These are phyloP conservation scores for Garcia nutans DNA, from an alignment of 345 rosid species.

Conservation along the genomic window DNA sequence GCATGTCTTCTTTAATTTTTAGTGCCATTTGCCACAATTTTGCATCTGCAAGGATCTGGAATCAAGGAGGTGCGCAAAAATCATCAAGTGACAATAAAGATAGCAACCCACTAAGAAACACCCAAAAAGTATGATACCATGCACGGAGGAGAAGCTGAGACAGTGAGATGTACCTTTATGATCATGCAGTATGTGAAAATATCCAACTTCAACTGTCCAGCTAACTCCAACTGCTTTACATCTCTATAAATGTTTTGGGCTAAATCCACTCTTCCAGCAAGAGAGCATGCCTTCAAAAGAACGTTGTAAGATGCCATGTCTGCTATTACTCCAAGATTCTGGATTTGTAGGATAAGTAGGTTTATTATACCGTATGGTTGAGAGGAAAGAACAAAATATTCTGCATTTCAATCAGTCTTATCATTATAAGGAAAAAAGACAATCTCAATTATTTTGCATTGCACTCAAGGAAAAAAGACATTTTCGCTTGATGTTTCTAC, in stretches of 20 bases:
- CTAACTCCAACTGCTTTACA: conserved; percentile 66
- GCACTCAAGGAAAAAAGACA: neutral
- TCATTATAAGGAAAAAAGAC: neutral
- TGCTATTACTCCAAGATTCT: conserved; percentile 63
- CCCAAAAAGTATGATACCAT: neutral
- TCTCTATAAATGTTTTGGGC: conserved; percentile 79
- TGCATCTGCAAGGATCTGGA: conserved; percentile 87
- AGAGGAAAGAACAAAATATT: neutral
- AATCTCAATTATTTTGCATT: neutral
- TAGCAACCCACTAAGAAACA: neutral
- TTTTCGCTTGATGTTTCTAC: neutral
- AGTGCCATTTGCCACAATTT: conserved; percentile 90
- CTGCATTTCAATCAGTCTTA: neutral
- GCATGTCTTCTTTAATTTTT: conserved; percentile 79
- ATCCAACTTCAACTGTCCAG: conserved; percentile 68
- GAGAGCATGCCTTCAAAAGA: conserved; percentile 84
- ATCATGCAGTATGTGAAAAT: conserved; percentile 89
- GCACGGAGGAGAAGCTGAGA: conserved; percentile 7
- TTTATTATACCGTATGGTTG: neutral
- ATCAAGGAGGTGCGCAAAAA: conserved; percentile 3
- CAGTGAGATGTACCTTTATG: conserved; percentile 58
- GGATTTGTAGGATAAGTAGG: conserved; percentile 27
- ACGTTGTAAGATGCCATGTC: conserved; percentile 86
- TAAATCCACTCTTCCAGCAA: conserved; percentile 76
- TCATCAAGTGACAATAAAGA: neutral